These are phyloP conservation scores for Meyerozyma carpophila DNA, from an alignment of 1,139 yeast species.

Conservation along the genomic window DNA sequence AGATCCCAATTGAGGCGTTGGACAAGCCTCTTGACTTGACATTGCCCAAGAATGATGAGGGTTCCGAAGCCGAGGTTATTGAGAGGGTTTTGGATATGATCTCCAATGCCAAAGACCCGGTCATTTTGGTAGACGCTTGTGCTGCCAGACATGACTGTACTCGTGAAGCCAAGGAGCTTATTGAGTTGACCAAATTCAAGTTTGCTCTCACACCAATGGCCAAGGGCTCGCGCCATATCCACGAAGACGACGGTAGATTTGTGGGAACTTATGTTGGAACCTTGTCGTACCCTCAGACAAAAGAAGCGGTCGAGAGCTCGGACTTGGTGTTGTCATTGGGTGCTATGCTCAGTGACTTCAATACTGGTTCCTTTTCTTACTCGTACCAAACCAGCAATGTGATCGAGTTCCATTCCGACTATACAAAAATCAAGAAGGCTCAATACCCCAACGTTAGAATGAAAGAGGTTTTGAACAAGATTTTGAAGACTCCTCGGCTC, in stretches of 20 bases:
- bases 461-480: constrained; percentile 25
- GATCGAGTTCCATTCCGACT: constrained; percentile 36
- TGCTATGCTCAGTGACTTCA: constrained; percentile 35
- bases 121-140: constrained; percentile 34
- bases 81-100: constrained; percentile 24
- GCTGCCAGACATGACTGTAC: constrained; percentile 29
- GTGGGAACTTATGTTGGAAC: constrained; percentile 30
- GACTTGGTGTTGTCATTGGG: constrained; percentile 31
- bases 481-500: constrained; percentile 13
- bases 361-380: constrained; percentile 37
- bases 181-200: constrained; percentile 26
- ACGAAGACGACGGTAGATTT: constrained; percentile 23
- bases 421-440: constrained; percentile 31
- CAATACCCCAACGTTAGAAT: constrained; percentile 31
- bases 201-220: constrained; percentile 32
- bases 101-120: constrained; percentile 24
- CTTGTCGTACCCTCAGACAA: constrained; percentile 26
- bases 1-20: constrained; percentile 25
- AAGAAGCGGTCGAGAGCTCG: constrained; percentile 23
- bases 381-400: constrained; percentile 31
- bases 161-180: constrained; percentile 24
- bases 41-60: constrained; percentile 22
- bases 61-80: constrained; percentile 28
- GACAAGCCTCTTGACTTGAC: constrained; percentile 28
- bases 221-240: constrained; percentile 23